Conservation (phyloP, 2,329 filamentous ascomycete species). For the Blastomyces parvus region DNA sequence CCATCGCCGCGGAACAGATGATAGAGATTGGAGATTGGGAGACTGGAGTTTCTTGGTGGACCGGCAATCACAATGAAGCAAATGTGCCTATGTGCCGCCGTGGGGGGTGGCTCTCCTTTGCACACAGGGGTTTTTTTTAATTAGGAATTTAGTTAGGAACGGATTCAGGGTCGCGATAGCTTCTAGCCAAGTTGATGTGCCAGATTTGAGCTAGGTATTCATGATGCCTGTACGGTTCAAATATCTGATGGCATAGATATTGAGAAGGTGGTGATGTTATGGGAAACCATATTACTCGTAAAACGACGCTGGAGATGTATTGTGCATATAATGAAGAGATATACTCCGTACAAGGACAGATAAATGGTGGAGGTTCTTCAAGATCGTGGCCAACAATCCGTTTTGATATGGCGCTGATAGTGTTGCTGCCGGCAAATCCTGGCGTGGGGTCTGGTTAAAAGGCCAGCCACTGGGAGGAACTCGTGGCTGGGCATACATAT, state of each 20-base stretch:
- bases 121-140: not conserved
- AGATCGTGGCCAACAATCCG: not conserved
- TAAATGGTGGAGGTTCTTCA: not conserved
- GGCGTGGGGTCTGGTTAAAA: no score
- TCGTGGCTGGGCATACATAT: not conserved
- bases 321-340: not conserved
- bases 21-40: no score
- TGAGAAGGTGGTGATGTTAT: no score
- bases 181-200: not conserved
- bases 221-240: not conserved
- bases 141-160: not conserved
- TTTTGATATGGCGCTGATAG: not conserved
- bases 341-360: not conserved
- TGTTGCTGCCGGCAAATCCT: not conserved
- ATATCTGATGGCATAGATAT: not conserved
- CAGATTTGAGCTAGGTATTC: no score
- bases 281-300: no score
- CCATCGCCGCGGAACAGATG: no score
- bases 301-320: no score
- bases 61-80: no score
- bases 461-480: no score
- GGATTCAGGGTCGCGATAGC: not conserved
- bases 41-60: no score
- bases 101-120: not conserved
- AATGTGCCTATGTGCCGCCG: no score